These are phyloP conservation scores for Trichoderma sp. DNA, from an alignment of 2,329 filamentous ascomycete genomes.

Conservation along the genomic window DNA sequence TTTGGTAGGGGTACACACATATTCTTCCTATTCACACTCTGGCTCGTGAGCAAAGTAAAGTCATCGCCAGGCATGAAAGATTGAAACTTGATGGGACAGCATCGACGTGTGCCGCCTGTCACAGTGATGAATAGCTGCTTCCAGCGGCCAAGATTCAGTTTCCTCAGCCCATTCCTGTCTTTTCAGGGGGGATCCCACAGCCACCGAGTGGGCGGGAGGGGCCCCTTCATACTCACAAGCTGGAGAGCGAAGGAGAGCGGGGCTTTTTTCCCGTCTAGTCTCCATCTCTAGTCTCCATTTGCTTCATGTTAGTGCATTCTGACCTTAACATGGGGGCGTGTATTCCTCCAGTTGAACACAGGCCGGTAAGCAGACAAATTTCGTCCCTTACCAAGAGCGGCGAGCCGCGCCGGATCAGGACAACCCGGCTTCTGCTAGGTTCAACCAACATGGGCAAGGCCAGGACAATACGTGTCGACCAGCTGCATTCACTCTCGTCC, in stretches of 20 bases:
- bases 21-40: not conserved
- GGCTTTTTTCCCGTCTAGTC: constrained; percentile 5
- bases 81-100: not conserved
- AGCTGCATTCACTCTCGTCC: not conserved
- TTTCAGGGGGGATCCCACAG: constrained; percentile 5
- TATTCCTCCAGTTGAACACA: not conserved
- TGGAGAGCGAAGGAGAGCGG: constrained; percentile 2
- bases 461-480: not conserved
- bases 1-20: not conserved
- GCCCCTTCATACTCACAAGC: constrained; percentile 3
- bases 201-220: constrained; percentile 14
- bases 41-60: not conserved
- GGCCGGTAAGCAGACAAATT: constrained; percentile 8
- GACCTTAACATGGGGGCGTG: constrained; percentile 8
- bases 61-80: not conserved
- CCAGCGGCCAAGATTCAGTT: not conserved
- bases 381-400: constrained; percentile 10
- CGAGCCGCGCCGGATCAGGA: constrained; percentile 13
- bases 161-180: not conserved
- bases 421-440: not conserved
- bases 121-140: not conserved
- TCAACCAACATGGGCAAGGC: not conserved
- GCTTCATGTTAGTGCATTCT: constrained; percentile 1
- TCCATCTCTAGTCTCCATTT: constrained; percentile 11
- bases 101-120: not conserved